Evolutionary conservation across 306 rosid species (phyloP), one percentile per base, ranked within the genome.

Genomic region (Castanea crenata): DNA sequence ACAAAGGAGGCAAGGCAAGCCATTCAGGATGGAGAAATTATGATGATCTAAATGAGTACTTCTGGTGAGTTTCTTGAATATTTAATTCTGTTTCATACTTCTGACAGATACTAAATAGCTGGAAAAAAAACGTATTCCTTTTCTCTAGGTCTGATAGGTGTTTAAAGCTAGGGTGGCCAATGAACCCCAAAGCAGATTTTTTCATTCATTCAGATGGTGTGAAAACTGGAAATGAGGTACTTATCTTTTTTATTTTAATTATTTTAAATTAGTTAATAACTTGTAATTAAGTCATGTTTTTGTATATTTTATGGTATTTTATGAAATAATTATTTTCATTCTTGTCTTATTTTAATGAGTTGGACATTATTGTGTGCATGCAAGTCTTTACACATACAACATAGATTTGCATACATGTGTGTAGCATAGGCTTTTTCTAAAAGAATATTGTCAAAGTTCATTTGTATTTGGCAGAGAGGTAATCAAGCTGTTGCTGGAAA

Each of bases 1-100:
- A 89, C 85, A 91, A 90, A 82, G 83, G 81, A 78, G 99, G 99
- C 81, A 91, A 83, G 88, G 97, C 86, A 44, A 95, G 99, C 80
- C 99, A 95, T 85, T 75, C 99, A 85, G 87, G 81, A 35, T 95
- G 99, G 99, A 92, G 99, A 93, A 95, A 95, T 76, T 95, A 95
- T 78, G 21, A 21, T 21, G 21, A 21, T 21, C 0, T 21, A 21
- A 21, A 21, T 21, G 21, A 21, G 21, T 21, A 21, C 21, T 21
- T 21, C 21, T 21, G 21, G 21, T 21, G 21, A 21, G 21, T 21
- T 21, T 21, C 21, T 21, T 21, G 21, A 21, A 21, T 21, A 21
- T 21, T 21, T 21, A 21, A 21, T 21, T 21, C 21, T 21, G 21
- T 21, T 21, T 21, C 21, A 0, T 21, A 21, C 21, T 21, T 21